Evolutionary conservation across 331 rosid genomes (phyloP), one percentile per base, ranked within the genome.

Genomic region (Pyracantha coccinea): DNA sequence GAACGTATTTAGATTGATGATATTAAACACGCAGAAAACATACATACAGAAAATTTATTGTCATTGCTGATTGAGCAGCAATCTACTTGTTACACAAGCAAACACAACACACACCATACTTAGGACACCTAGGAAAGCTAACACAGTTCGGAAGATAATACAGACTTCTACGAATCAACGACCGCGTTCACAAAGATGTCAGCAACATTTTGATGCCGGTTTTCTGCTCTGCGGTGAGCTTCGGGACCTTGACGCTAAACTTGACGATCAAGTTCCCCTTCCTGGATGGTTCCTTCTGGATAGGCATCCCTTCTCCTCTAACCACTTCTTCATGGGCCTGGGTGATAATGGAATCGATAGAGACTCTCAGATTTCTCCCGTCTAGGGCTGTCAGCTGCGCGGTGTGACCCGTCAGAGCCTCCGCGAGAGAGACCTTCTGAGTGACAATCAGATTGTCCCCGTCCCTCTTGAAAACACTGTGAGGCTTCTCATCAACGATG

Each of bases 241-340:
- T 86, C 8, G 98, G 98, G 69, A 94, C 85, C 87, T 88, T 90
- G 82, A 94, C 80, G 63, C 83, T 90, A 76, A 94, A 94, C 87
- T 91, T 92, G 75, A 92, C 65, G 72, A 88, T 87, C 80, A 92
- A 79, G 77, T 87, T 90, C 1, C 97, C 99, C 76, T 7, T 90
- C 78, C 79, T 90, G 64, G 93, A 80, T 33, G 94, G 95, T 75
- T 92, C 99, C 73, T 87, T 88, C 27, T 87, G 96, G 72, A 92
- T 74, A 0, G 97, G 97, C 99, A 94, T 92, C n/a, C 97, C 97
- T 72, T 94, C 96, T 63, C 93, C 90, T 81, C 83, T 83, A 29
- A 94, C 77, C 57, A 94, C 86, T 82, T 94, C 97, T 84, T 92
- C 91, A 25, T 86, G 89, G 58, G 78, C 69, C 13, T 96, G 91